phyloP scores from a whole-genome alignment of 257 asterid species.

The Fraxinus cuspidata region DNA sequence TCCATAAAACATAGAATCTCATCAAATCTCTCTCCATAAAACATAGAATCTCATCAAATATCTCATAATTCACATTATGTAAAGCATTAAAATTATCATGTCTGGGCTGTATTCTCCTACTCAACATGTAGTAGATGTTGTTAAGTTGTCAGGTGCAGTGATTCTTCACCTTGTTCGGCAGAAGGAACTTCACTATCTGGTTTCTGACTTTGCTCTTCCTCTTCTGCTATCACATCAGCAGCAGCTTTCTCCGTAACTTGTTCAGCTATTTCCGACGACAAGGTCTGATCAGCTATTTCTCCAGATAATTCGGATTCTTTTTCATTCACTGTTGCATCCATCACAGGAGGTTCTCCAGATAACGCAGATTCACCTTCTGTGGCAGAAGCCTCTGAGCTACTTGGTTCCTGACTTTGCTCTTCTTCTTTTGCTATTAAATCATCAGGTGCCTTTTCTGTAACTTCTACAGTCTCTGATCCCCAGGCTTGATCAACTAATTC shows the following conservation, averaged over 20 bases:
- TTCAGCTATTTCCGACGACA: slow-evolving; percentile 26
- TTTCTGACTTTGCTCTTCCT: slow-evolving; percentile 34
- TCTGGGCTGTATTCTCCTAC: neutral
- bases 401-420: slow-evolving; percentile 23
- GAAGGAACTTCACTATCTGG: slow-evolving; percentile 28
- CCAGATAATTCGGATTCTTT: slow-evolving; percentile 30
- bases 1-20: neutral
- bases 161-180: slow-evolving; percentile 39
- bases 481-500: slow-evolving; percentile 28
- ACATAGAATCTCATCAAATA: too few species aligned
- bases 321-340: slow-evolving; percentile 23
- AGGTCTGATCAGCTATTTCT: slow-evolving; percentile 30
- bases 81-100: neutral
- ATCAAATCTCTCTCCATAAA: neutral
- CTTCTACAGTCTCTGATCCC: slow-evolving; percentile 33
- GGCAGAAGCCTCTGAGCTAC: slow-evolving; percentile 14
- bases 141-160: slow-evolving; percentile 18
- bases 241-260: slow-evolving; percentile 27
- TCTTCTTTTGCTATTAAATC: slow-evolving; percentile 24
- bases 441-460: slow-evolving; percentile 8
- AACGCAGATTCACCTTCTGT: neutral
- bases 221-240: slow-evolving; percentile 31
- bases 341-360: slow-evolving; percentile 17
- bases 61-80: neutral
- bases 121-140: neutral